These are phyloP conservation scores for Tricholoma bakamatsutake DNA, from an alignment of 768 basidiomycete species.

Conservation along the genomic window DNA sequence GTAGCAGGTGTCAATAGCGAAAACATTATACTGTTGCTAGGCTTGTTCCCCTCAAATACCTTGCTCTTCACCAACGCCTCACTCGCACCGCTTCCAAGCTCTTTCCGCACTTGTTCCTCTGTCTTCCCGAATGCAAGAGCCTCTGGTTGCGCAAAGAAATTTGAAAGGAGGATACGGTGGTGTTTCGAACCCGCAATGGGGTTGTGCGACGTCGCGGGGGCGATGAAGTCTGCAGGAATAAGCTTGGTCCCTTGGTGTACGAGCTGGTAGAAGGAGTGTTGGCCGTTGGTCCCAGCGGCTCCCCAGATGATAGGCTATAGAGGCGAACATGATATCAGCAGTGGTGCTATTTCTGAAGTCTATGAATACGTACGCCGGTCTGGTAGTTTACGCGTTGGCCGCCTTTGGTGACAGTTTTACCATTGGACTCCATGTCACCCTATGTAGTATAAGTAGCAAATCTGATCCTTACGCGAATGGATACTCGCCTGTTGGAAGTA, in stretches of 20 bases:
- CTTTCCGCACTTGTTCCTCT: slow-evolving; percentile 76
- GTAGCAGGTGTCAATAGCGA: slow-evolving; percentile 85
- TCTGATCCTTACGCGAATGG: not conserved
- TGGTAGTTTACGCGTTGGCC: slow-evolving; percentile 93
- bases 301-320: slow-evolving; percentile 96
- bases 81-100: slow-evolving; percentile 62
- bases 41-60: slow-evolving; percentile 96
- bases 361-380: slow-evolving; percentile 68
- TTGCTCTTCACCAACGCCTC: slow-evolving; percentile 92
- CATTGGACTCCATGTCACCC: slow-evolving; percentile 99
- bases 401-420: slow-evolving; percentile 92
- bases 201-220: slow-evolving; percentile 86
- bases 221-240: slow-evolving; percentile 89
- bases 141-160: slow-evolving; percentile 98
- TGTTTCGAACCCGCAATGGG: slow-evolving; percentile 83
- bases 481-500: slow-evolving; percentile 88
- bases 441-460: slow-evolving; percentile 14
- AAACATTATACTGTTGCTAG: slow-evolving; percentile 96
- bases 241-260: slow-evolving; percentile 92
- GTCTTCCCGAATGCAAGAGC: slow-evolving; percentile 97
- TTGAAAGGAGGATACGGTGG: slow-evolving; percentile 94
- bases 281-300: slow-evolving; percentile 95
- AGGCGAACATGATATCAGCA: slow-evolving; percentile 1
- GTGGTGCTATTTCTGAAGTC: not conserved
- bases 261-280: slow-evolving; percentile 99